Base-by-base conservation (phyloP, 2,329 filamentous ascomycete species). In the Cercospora berteroae region DNA sequence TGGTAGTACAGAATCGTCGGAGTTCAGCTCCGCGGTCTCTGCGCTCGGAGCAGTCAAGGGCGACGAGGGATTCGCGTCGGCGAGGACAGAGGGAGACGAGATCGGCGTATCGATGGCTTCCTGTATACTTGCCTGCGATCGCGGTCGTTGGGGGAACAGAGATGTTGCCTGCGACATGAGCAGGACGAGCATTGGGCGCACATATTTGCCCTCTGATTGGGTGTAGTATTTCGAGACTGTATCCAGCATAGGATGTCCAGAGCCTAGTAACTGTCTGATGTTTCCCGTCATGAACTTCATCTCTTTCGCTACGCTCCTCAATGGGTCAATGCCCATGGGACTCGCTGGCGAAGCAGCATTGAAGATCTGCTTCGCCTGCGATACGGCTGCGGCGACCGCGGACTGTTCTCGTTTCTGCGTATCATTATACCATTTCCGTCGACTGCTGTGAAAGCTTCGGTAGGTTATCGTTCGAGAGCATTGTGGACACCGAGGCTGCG, bases 191-290 rank as follows among this genome's bases (percentile, higher is more conserved):
- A 97, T 87, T 31, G 95, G 95, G 72, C 95, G 90, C 74, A 99
- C 90, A 80, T 98, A 95, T 83, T 99, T 99, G 70, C 95, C 95
- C 83, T 98, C 93, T 67, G 92, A 92, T 76, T 94, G 91, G 23
- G 95, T 97, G 80, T 99, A 99, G 84, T 99, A 99, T 81, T 99
- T 99, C 62, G 95, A 93, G 29, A 94, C 94, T 50, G 92, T 94
- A 77, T 98, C 95, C 68, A 99, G 86, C 56, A 94, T 93, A 0
- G 95, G 95, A 77, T 99, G 94, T 5, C 94, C 94, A 0, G 94
- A 97, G 5, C 94, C 94, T 16, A 98, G 83, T n/a, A 98, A 85
- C 77, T 96, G 91, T 69, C 92, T 87, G 80, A 98, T 96, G 75
- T 98, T 97, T 64, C 93, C 93, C 10, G 92, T 97, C 76, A 98